Evolutionary conservation across 768 basidiomycete species (phyloP), one percentile per base, ranked within the genome.

Genomic region (Roridomyces roridus): DNA sequence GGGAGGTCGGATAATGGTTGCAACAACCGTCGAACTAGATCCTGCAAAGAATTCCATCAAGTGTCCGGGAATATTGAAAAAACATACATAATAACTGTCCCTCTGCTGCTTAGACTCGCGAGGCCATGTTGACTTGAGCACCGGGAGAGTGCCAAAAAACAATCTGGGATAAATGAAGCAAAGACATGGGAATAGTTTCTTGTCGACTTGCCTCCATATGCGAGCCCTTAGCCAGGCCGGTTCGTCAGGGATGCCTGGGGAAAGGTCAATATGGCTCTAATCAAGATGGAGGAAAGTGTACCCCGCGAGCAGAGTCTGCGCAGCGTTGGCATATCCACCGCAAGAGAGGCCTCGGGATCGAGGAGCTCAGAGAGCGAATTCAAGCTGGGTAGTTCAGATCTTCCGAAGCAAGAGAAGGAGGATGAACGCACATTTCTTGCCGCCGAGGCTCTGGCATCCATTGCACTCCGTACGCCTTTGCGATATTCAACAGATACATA

Each of bases 191-290:
- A 21, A 11, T 4, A 14, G 24, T 8, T 14, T 39, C 5, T 48
- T 28, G 44, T 24, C 7, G 26, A 73, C 86, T 68, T 59, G 89
- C 91, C 84, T 89, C 91, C 91, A 92, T 64, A 89, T 77, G 39
- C 88, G 80, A 25, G 90, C 88, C 37, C 91, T 81, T 60, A 92
- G 76, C 88, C 89, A 92, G 5, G 80, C 72, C 39, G 91, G 91
- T 63, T 88, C 80, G 62, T 89, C 84, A 45, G 90, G 88, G 42
- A 92, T 81, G 55, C 90, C 90, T 92, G 57, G 17, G 37, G 34
- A 41, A 46, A 53, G 47, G 28, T 59, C 17, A 59, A 17, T 20
- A 55, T 14, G 29, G 12, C 17, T 35, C 36, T n/a, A n/a, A n/a
- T 23, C 21, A 25, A 7, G 18, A 15, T 12, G 23, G 34, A 17